Base-by-base conservation (phyloP, 306 rosid species). In the Acacia crassicarpa region DNA sequence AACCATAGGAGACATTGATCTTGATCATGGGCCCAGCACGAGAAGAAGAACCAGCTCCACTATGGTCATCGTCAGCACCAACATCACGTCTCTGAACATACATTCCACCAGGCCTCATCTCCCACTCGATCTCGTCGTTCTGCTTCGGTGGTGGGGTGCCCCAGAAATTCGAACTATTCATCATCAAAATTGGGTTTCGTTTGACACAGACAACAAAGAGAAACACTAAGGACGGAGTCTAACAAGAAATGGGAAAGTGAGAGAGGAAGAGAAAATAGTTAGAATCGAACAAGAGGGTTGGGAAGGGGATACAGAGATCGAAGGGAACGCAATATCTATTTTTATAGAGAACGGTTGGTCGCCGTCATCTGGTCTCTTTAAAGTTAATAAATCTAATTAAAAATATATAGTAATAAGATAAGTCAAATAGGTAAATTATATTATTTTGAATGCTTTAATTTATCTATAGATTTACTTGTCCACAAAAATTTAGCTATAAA, bases 61-160 rank as follows among this genome's bases (percentile, higher is more conserved):
- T 43, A 20, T 1, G n/a, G 9, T 41, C 66, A 65, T 72, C 80
- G 4, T 63, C 73, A 16, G 16, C 81, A 6, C 58, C 59, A 4
- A 30, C n/a, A 49, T 72, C 59, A 59, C 85, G 86, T 62, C 49
- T 80, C 86, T 82, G 90, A 9, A 85, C 86, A 72, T 80, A 67
- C 90, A 87, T 84, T 56, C 86, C 83, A 72, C 78, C 61, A 35
- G 86, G 88, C 58, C 83, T 83, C 85, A 87, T 84, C 81, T 84
- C 90, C 83, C 85, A 87, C 13, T 82, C 88, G 85, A 82, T 67
- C 22, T 78, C 78, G 16, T 75, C 81, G n/a, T 4, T 71, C 72
- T 63, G 63, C 74, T 1, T 30, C 61, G 61, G 43, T 69, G 83
- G 78, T 51, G 49, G 45, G 11, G 2, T n/a, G 51, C 63, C 82